Conservation (phyloP, 2,329 filamentous ascomycete genomes). For the Alternaria brassicicola region DNA sequence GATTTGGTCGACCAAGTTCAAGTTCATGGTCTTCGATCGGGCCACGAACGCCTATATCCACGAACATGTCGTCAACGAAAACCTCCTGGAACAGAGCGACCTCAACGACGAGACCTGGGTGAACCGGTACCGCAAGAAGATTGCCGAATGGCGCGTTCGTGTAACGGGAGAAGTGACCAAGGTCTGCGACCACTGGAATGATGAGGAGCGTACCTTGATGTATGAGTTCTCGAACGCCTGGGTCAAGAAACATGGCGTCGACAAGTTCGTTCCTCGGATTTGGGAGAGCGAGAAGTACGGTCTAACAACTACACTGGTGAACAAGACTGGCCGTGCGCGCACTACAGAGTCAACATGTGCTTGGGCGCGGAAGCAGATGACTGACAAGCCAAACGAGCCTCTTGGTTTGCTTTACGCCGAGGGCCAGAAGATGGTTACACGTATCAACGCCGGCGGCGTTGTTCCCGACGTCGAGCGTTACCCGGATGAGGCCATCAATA, state of each 20-base stretch:
- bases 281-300: not conserved
- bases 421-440: not conserved
- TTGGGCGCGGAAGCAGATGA: not conserved
- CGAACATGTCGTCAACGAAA: not conserved
- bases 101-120: not conserved
- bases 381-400: not conserved
- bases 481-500: not conserved
- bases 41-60: not conserved
- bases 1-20: not conserved
- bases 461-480: not conserved
- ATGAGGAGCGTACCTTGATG: not conserved
- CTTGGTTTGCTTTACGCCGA: not conserved
- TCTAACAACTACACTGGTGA: not conserved
- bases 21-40: constrained; percentile 4
- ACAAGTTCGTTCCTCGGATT: not conserved
- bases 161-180: not conserved
- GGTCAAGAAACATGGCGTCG: not conserved
- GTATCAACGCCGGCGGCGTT: not conserved
- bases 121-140: not conserved
- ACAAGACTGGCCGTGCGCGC: not conserved
- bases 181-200: not conserved
- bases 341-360: not conserved
- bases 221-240: not conserved
- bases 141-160: not conserved
- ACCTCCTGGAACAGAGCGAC: not conserved